Evolutionary conservation across 768 basidiomycete species (phyloP).

Genomic region (Pisolithus tinctorius): DNA sequence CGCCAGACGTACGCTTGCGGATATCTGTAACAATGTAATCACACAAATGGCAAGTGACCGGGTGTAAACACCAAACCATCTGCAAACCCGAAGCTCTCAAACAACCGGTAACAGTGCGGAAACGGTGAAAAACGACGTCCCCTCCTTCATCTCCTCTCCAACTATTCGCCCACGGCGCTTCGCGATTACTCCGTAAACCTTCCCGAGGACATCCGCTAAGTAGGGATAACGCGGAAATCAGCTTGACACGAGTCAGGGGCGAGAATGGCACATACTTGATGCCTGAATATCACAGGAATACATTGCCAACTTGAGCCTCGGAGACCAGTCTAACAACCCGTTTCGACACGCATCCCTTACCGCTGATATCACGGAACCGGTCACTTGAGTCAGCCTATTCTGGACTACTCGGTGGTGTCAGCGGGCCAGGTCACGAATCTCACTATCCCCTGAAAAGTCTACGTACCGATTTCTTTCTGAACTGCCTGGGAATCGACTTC

Average conservation of each 20-base stretch:
- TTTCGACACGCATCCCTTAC: slow-evolving; percentile 86
- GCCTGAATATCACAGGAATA: slow-evolving; percentile 98
- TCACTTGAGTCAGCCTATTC: slow-evolving; percentile 75
- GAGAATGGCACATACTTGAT: slow-evolving; percentile 58
- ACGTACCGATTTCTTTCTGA: slow-evolving; percentile 60
- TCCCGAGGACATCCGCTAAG: slow-evolving; percentile 91
- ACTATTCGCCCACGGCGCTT: slow-evolving; percentile 87
- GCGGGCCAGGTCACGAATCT: background rate
- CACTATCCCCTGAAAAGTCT: background rate
- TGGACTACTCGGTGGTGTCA: slow-evolving; percentile 44
- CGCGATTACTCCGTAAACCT: slow-evolving; percentile 93
- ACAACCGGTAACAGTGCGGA: slow-evolving; percentile 89
- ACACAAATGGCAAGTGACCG: slow-evolving; percentile 5
- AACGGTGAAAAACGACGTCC: slow-evolving; percentile 90
- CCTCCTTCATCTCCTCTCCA: slow-evolving; percentile 98
- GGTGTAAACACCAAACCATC: slow-evolving; percentile 57
- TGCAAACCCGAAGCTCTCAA: slow-evolving; percentile 95
- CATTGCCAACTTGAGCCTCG: slow-evolving; percentile 95
- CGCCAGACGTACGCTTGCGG: slow-evolving; percentile 91
- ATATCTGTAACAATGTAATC: slow-evolving; percentile 57
- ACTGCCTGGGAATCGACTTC: slow-evolving; percentile 53
- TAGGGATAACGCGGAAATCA: slow-evolving; percentile 3
- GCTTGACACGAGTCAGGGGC: slow-evolving; percentile 2
- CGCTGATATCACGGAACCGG: slow-evolving; percentile 85
- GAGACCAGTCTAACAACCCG: slow-evolving; percentile 94